Evolutionary conservation across 148 eudicot species (phyloP), one percentile per base, ranked within the genome.

Genomic region (Fagopyrum tataricum): DNA sequence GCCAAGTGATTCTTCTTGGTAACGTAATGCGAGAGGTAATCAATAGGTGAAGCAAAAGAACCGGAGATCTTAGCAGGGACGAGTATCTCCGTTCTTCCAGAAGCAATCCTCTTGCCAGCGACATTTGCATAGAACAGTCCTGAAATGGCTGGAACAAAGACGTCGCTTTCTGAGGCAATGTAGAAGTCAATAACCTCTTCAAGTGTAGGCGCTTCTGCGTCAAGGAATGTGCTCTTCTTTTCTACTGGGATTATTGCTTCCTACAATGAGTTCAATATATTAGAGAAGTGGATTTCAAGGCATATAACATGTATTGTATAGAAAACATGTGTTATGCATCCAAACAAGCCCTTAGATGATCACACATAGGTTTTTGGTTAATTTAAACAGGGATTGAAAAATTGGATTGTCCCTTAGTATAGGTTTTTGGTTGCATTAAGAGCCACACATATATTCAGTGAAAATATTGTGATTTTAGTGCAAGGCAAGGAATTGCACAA

Each of bases 111-210:
- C 81, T 81, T 91, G 48, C 96, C 99, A 4, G 92, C 99, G 20
- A 92, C 97, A 64, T 90, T 92, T 75, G 90, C 94, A 59, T 95
- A 95, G 79, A 95, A 95, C 51, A 90, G 81, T 39, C 97, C 96
- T 6, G 97, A 88, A 44, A 91, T 87, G 46, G 98, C 96, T n/a
- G 97, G 97, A 46, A 95, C 97, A 56, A 85, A 95, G 52, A 89
- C 89, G 74, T 95, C 96, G 48, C 97, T 90, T 81, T 87, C 87
- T 3, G 96, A 81, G 81, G 92, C 88, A 26, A 95, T 83, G 80
- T 91, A 83, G 82, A 85, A 95, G 81, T 95, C 92, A 5, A 93
- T 86, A 72, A 85, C 92, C 73, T 90, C 95, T 78, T 95, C 97
- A 13, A 82, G 74, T 71, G 89, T 88, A 0, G 89, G 87, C 62